These are phyloP conservation scores for Austropuccinia psidii DNA, from an alignment of 1,284 basidiomycete genomes.

Conservation along the genomic window DNA sequence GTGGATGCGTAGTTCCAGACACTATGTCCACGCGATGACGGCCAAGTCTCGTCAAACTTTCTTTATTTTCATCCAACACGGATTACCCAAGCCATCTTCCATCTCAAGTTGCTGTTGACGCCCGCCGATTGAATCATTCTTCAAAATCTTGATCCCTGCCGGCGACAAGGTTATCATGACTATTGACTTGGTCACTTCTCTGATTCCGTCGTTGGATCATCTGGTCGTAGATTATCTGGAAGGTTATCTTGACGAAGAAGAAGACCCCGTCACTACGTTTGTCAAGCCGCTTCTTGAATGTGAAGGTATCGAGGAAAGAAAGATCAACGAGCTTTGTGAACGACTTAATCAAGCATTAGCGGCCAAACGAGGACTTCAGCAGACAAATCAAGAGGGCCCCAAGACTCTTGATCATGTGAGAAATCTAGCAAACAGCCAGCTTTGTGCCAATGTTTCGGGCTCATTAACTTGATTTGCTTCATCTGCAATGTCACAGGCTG, in stretches of 20 bases:
- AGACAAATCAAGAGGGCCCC: constrained; percentile 44
- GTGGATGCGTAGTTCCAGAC: too few relatives aligned
- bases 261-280: constrained; percentile 52
- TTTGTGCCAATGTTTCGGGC: background rate
- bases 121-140: too few relatives aligned
- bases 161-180: too few relatives aligned
- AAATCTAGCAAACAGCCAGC: constrained; percentile 38
- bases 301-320: constrained; percentile 18
- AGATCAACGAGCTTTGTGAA: constrained; percentile 77
- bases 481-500: constrained; percentile 54
- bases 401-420: constrained; percentile 48
- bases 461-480: background rate
- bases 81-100: too few relatives aligned
- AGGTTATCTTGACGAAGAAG: constrained; percentile 85
- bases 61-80: too few relatives aligned
- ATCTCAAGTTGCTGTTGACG: too few relatives aligned
- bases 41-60: too few relatives aligned
- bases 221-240: constrained; percentile 86
- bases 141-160: too few relatives aligned
- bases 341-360: constrained; percentile 65
- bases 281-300: constrained; percentile 24
- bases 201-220: constrained; percentile 82
- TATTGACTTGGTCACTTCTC: constrained; percentile 66
- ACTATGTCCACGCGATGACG: too few relatives aligned
- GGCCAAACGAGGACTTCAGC: constrained; percentile 51